Base-by-base conservation (phyloP, 163 green algal species). In the Chlorella variabilis region DNA sequence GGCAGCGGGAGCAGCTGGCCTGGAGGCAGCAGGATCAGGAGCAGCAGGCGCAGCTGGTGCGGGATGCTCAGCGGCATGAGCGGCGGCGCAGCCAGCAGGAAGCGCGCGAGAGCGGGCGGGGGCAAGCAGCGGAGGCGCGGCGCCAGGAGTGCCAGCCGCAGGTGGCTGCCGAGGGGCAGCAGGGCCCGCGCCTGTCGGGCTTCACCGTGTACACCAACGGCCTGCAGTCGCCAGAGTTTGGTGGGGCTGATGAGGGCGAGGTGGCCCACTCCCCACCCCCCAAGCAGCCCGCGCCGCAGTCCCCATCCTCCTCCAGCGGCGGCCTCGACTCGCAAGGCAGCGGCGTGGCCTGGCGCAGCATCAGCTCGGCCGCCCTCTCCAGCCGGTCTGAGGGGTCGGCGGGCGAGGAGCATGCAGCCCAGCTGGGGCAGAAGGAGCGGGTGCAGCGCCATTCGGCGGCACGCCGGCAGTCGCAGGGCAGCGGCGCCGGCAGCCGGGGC, bases 161-260 rank as follows among this genome's bases (percentile, higher is more conserved):
- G 71, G 23, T 65, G 49, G 51, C 33, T 49, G 74, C n/a, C 61
- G 59, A 68, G 41, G 27, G 38, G 63, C 34, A 71, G 41, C 38
- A 75, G 9, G 65, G 31, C 33, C 34, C 34, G 18, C 49, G 66
- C 49, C 65, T 85, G 33, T 86, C 79, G 66, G 84, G 84, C 36
- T 88, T 88, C 67, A 88, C 84, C 0, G 84, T 88, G 13, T 84
- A 88, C 45, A 86, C 62, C 27, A 88, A 88, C 49, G 59, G 66
- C 4, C 65, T 88, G 51, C 34, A 71, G 48, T 15, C 48, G 25
- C 18, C 31, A 58, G 31, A 5, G 11, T 3, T 36, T 4, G 1
- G 31, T 36, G 21, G 23, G 23, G 6, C 9, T n/a, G 71, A 73
- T 25, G 59, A 62, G 34, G 65, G 41, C 7, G 73, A 80, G 39